Percentiles rank a stretch among this genome's conserved stretches.
Conservation (phyloP, 352 stramenopile genomes). For the Phytophthora citrophthora region DNA sequence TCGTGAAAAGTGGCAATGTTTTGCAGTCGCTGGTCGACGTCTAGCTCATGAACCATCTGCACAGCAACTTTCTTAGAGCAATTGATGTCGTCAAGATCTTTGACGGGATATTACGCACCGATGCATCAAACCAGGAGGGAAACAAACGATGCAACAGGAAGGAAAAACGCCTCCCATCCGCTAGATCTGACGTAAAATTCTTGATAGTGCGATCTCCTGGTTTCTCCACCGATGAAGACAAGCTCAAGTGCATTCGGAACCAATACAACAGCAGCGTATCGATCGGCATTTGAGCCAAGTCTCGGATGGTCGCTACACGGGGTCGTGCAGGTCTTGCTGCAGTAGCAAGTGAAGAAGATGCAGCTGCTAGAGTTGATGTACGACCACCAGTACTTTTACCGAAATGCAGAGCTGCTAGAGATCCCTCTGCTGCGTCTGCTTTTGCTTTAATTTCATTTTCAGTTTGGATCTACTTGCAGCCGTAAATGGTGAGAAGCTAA, state of each 20-base stretch:
- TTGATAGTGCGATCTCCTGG: conserved; percentile 72
- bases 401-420: conserved; percentile 19
- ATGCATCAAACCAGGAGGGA: conserved; percentile 70
- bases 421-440: conserved; percentile 29
- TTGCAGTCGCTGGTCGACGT: conserved; percentile 69
- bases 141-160: conserved; percentile 80
- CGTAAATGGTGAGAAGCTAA: background rate
- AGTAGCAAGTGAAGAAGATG: conserved; percentile 23
- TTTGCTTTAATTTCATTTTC: conserved; percentile 69
- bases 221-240: conserved; percentile 66
- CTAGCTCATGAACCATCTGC: conserved; percentile 83
- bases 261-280: conserved; percentile 78
- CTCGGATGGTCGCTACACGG: conserved; percentile 55
- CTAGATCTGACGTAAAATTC: conserved; percentile 80
- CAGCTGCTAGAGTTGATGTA: conserved; percentile 27
- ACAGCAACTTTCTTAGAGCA: conserved; percentile 2
- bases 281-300: conserved; percentile 74
- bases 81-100: background rate
- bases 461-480: conserved; percentile 43
- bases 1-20: conserved; percentile 76
- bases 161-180: conserved; percentile 67
- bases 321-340: conserved; percentile 17
- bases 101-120: conserved; percentile 31
- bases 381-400: conserved; percentile 23
- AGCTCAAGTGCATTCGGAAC: conserved; percentile 78